Conservation (phyloP, 805 yeast species). For the Pichia manshurica region DNA sequence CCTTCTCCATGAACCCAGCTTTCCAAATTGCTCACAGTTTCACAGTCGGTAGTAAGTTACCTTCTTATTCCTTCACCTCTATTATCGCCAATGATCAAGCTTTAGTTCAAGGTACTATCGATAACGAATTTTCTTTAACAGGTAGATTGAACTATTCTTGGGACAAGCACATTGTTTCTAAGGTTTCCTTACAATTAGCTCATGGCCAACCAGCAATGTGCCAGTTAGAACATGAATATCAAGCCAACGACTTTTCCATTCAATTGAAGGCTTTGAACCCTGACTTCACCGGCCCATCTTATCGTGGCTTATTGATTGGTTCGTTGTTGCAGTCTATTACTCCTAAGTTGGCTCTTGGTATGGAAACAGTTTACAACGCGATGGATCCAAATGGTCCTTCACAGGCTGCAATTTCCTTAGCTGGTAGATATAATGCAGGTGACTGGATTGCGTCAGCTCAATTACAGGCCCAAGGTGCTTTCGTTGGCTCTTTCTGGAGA, state of each 20-base stretch:
- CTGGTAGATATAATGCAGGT: slow-evolving; percentile 82
- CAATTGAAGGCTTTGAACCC: slow-evolving; percentile 93
- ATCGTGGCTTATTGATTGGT: slow-evolving; percentile 89
- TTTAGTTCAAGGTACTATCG: slow-evolving; percentile 87
- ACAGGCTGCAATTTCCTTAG: slow-evolving; percentile 84
- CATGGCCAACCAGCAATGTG: slow-evolving; percentile 87
- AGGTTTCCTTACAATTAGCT: slow-evolving; percentile 83
- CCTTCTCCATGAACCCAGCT: slow-evolving; percentile 83
- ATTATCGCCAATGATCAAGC: slow-evolving; percentile 80
- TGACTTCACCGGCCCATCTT: slow-evolving; percentile 62
- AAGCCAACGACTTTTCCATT: slow-evolving; percentile 80
- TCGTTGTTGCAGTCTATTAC: slow-evolving; percentile 87
- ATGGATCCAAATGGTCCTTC: slow-evolving; percentile 69
- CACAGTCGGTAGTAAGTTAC: slow-evolving; percentile 80
- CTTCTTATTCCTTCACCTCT: slow-evolving; percentile 88
- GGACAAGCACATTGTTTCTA: slow-evolving; percentile 71
- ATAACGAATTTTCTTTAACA: slow-evolving; percentile 75
- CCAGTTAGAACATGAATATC: slow-evolving; percentile 94
- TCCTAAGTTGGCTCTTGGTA: slow-evolving; percentile 76
- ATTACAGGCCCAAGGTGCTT: slow-evolving; percentile 86
- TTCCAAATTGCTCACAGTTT: slow-evolving; percentile 96
- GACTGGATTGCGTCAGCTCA: slow-evolving; percentile 94
- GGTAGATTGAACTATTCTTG: slow-evolving; percentile 92
- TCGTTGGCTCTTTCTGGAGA: slow-evolving; percentile 89
- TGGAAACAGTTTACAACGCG: slow-evolving; percentile 84